A percentile compares a stretch with the other conserved stretches of the same genome.
Conservation (phyloP, 2,329 filamentous ascomycete species). For the Aspergillus sergii region DNA sequence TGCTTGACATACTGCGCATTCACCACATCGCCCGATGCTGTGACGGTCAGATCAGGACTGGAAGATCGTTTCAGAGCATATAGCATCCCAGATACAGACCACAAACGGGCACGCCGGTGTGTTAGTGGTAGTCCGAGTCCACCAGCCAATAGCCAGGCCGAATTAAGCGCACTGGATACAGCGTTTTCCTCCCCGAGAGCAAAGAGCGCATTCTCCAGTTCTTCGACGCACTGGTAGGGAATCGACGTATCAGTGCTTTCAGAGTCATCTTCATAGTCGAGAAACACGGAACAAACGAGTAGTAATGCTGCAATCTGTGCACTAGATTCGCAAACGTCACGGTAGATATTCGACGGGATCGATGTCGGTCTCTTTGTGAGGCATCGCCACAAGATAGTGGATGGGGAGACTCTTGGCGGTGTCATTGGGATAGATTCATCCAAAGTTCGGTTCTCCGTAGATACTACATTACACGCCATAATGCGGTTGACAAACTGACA, state of each 20-base stretch:
- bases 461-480: no score
- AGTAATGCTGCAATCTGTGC: neutral
- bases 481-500: neutral
- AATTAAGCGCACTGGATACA: slow-evolving; percentile 3
- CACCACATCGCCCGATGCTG: neutral
- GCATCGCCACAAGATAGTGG: neutral
- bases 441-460: neutral
- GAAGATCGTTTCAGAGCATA: slow-evolving; percentile 3
- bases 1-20: neutral
- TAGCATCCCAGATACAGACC: neutral
- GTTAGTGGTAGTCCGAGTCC: neutral
- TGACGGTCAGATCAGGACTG: neutral
- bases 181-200: neutral
- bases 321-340: neutral
- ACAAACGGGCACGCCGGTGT: neutral
- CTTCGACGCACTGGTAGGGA: neutral
- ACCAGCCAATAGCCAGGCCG: neutral
- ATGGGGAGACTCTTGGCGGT: neutral
- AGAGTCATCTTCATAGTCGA: neutral
- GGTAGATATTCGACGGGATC: slow-evolving; percentile 4
- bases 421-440: neutral
- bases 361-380: neutral
- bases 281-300: neutral
- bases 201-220: slow-evolving; percentile 1
- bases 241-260: neutral